Base-by-base conservation (phyloP, 2,329 filamentous ascomycete genomes). In the Tolypocladium inflatum region DNA sequence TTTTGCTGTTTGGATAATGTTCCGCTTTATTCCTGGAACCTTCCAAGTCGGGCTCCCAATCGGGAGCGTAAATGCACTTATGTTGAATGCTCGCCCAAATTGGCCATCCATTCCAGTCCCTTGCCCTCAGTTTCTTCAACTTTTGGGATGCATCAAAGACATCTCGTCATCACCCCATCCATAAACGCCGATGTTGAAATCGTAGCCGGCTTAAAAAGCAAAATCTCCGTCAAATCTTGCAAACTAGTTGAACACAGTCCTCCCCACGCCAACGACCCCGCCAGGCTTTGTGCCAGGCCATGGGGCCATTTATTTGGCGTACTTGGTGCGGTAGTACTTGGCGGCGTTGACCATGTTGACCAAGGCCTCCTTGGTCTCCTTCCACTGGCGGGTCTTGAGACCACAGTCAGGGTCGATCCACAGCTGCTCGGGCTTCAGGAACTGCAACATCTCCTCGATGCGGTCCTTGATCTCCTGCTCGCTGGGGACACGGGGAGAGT, bases 371-470 rank as follows among this genome's bases (percentile, higher is more conserved):
- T 97, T 97, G 77, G 92, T 96, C 87, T 99, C 93, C 77, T 89
- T 86, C 93, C 94, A 97, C 82, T 96, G 89, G 70, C 94, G 90
- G 68, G 94, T 99, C 91, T 99, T 99, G 61, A 99, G 87, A 82
- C 94, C 94, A 74, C 94, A 99, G 82, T 99, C 94, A 67, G 94
- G 94, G 84, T 99, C 93, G 80, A 97, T 90, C 94, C 94, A 99
- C 75, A 99, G 90, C 85, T 99, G 94, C 72, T 97, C 91, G 60
- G 92, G 92, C 84, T 91, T 93, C 78, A 97, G 89, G 84, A 91
- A 92, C 79, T 89, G 83, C 66, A 99, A 86, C 94, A 97, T 97
- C 88, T 99, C 94, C 75, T 90, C 86, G 76, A 99, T 89, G 73
- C 94, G 89, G 80, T 92, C 89, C 86, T 91, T 93, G 84, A 99